These are phyloP conservation scores for Pyrus bretschneideri DNA, from an alignment of 306 rosid species.

Conservation along the genomic window DNA sequence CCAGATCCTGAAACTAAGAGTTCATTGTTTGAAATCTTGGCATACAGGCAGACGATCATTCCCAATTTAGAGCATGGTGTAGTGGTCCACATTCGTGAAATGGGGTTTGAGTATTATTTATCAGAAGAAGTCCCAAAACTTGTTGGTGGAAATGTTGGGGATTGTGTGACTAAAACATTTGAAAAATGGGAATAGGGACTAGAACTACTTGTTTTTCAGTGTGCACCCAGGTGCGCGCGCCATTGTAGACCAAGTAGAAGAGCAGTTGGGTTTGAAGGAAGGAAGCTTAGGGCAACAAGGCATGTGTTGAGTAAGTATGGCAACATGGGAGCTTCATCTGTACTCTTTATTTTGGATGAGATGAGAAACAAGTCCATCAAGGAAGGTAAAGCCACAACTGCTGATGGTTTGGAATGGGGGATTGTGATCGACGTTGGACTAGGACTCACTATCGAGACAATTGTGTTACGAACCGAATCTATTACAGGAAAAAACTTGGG, in stretches of 20 bases:
- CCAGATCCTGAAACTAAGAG: not conserved
- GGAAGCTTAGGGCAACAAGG: conserved; percentile 25
- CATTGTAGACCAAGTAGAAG: conserved; percentile 23
- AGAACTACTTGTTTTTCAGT: conserved; percentile 30
- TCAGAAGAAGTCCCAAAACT: conserved; percentile 2
- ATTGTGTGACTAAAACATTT: conserved; percentile 1
- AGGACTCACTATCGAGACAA: conserved; percentile 4
- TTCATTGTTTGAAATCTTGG: not conserved
- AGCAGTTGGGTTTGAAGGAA: conserved; percentile 6
- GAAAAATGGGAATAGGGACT: conserved; percentile 14
- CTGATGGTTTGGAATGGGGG: conserved; percentile 35
- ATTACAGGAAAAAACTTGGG: too few species aligned
- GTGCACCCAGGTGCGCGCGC: conserved; percentile 26
- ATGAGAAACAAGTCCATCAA: conserved; percentile 24
- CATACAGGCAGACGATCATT: not conserved
- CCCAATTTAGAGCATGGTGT: conserved; percentile 29
- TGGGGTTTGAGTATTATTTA: conserved; percentile 21
- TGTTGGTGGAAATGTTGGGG: conserved; percentile 19
- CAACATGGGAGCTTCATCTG: conserved; percentile 31
- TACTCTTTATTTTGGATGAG: conserved; percentile 22
- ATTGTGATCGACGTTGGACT: conserved; percentile 22
- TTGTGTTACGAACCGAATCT: not conserved
- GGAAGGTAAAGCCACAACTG: conserved; percentile 23
- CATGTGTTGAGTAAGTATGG: conserved; percentile 29
- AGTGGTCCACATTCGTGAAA: conserved; percentile 28